phyloP scores from a whole-genome alignment of 768 basidiomycete genomes.

The Lentinula sp. region DNA sequence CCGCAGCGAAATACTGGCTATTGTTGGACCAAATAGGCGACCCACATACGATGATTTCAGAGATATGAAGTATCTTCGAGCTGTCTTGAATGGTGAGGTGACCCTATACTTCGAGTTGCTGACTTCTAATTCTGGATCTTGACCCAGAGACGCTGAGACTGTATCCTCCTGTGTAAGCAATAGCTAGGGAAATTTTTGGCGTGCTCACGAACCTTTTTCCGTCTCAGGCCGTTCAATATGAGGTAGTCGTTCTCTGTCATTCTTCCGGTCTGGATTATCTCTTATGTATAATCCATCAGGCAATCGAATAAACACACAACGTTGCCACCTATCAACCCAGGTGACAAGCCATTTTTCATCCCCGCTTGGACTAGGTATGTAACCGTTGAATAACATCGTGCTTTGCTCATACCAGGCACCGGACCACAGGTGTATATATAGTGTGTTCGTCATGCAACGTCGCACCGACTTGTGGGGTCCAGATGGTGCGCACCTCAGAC shows the following conservation, averaged over 20 bases:
- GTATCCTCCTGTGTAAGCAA: conserved; percentile 38
- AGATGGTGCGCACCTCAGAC: conserved; percentile 36
- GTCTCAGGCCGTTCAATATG: conserved; percentile 14
- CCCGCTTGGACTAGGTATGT: conserved; percentile 23
- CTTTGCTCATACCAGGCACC: not conserved
- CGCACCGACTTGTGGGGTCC: conserved; percentile 62
- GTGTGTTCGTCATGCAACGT: conserved; percentile 55
- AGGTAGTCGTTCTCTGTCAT: not conserved
- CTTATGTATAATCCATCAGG: conserved; percentile 7
- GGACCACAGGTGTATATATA: conserved; percentile 31
- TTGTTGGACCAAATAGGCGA: conserved; percentile 32
- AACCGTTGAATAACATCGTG: not conserved
- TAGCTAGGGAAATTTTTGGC: not conserved
- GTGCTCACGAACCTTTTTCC: not conserved
- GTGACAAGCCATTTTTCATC: conserved; percentile 20
- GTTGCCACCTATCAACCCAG: conserved; percentile 14
- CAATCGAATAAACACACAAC: conserved; percentile 11
- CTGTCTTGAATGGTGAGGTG: conserved; percentile 45
- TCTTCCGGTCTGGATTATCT: not conserved
- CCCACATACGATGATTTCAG: conserved; percentile 54
- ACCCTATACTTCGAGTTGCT: not conserved
- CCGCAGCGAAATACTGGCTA: conserved; percentile 41
- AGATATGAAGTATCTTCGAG: conserved; percentile 53
- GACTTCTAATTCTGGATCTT: not conserved
- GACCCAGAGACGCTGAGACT: conserved; percentile 43